Conservation (phyloP, 371 early-diverging fungal genomes). For the Blyttiomyces sp. region DNA sequence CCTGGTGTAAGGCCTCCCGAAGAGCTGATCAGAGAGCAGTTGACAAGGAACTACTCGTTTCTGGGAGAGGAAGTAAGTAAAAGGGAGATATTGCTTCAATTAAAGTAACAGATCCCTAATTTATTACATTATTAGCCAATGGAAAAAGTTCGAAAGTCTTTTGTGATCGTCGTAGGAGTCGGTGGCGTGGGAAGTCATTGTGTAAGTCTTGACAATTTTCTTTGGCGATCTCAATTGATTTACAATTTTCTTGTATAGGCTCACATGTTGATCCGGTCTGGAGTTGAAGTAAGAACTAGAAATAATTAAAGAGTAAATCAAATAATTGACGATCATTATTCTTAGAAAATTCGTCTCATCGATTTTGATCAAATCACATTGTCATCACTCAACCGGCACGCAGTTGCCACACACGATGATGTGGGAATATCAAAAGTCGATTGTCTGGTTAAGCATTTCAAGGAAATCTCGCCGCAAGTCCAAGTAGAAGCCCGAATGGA, state of each 20-base stretch:
- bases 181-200: conserved; percentile 82
- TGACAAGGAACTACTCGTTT: conserved; percentile 80
- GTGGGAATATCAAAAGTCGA: conserved; percentile 87
- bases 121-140: too few species aligned
- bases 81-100: too few species aligned
- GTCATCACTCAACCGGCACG: conserved; percentile 87
- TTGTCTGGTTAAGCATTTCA: conserved; percentile 69
- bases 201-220: conserved; percentile 11
- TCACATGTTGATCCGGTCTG: conserved; percentile 84
- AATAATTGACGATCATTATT: background rate
- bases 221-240: background rate
- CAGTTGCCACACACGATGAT: conserved; percentile 80
- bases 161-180: conserved; percentile 92
- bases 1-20: too few species aligned
- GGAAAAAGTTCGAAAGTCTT: conserved; percentile 39
- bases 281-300: conserved; percentile 58
- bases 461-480: conserved; percentile 73
- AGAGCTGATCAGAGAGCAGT: conserved; percentile 75
- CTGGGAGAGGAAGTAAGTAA: conserved; percentile 75
- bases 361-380: conserved; percentile 96
- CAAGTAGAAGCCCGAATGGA: conserved; percentile 73
- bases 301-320: background rate
- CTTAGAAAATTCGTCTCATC: conserved; percentile 72
- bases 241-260: conserved; percentile 64
- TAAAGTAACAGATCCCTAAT: too few species aligned